A percentile compares a stretch with the other conserved stretches of the same genome.
These are phyloP conservation scores for Eucalyptus sp. DNA, from an alignment of 345 rosid species.

Conservation along the genomic window DNA sequence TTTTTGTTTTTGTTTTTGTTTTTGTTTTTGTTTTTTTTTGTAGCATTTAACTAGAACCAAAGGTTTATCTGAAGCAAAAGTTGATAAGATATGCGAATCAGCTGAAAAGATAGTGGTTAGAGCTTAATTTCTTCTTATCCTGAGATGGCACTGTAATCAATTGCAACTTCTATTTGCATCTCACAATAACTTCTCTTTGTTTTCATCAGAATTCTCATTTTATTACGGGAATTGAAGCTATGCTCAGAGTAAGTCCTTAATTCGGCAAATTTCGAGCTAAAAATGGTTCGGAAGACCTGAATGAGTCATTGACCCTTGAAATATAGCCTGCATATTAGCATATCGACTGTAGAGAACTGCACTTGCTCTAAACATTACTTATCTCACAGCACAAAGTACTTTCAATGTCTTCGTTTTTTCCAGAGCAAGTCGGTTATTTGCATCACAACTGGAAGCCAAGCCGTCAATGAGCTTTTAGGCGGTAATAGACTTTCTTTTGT, in stretches of 20 bases:
- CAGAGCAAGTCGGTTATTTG: background rate
- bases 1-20: too few species aligned
- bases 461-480: too few species aligned
- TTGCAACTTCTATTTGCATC: background rate
- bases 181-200: background rate
- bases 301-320: background rate
- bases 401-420: background rate
- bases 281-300: background rate
- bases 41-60: background rate
- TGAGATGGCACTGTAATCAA: background rate
- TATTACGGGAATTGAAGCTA: slow-evolving; percentile 87
- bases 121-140: background rate
- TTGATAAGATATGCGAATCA: background rate
- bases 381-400: background rate
- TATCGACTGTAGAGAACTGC: background rate
- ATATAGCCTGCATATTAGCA: background rate
- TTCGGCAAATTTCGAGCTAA: too few species aligned
- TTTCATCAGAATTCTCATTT: slow-evolving; percentile 16
- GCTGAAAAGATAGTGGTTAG: background rate
- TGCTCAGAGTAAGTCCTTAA: slow-evolving; percentile 45
- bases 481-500: too few species aligned
- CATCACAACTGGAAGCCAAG: background rate
- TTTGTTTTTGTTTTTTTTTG: too few species aligned
- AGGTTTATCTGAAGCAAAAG: background rate
- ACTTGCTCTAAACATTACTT: background rate